phyloP scores from a whole-genome alignment of 2,329 filamentous ascomycete genomes.

The Ascosphaera aggregata region DNA sequence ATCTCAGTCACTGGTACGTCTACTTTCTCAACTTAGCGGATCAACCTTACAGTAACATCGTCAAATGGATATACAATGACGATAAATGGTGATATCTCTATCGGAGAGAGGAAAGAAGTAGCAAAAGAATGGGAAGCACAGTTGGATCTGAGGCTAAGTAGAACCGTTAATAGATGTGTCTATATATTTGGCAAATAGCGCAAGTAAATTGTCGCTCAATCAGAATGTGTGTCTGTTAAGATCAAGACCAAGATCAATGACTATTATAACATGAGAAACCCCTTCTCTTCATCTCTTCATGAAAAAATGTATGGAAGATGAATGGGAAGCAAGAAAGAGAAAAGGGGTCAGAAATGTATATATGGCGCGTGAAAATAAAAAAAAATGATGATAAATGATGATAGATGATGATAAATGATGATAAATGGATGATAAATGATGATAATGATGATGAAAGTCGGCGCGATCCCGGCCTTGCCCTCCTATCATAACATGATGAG shows the following conservation, averaged over 20 bases:
- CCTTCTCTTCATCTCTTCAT: too few species aligned
- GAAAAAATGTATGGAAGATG: background rate
- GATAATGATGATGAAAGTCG: background rate
- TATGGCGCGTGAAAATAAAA: background rate
- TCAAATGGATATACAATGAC: too few species aligned
- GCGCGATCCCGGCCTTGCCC: background rate
- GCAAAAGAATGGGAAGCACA: slow-evolving; percentile 5
- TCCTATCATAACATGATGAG: too few species aligned
- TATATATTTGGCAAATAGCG: background rate
- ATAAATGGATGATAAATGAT: slow-evolving; percentile 1
- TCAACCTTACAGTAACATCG: too few species aligned
- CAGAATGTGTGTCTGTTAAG: background rate
- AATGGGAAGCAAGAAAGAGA: background rate
- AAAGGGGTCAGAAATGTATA: background rate
- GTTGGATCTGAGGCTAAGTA: slow-evolving; percentile 3
- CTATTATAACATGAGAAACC: background rate
- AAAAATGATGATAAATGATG: background rate
- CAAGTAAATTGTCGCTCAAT: background rate
- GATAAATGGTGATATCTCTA: too few species aligned
- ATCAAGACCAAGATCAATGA: background rate
- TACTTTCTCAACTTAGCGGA: too few species aligned
- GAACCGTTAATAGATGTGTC: background rate
- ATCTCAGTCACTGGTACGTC: too few species aligned
- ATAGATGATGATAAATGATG: too few species aligned
- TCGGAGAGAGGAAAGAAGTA: slow-evolving; percentile 6